Percentiles rank a stretch among this genome's conserved stretches.
Evolutionary conservation across 2,329 filamentous ascomycete species (phyloP).

Genomic region (Beauveria sp.): DNA sequence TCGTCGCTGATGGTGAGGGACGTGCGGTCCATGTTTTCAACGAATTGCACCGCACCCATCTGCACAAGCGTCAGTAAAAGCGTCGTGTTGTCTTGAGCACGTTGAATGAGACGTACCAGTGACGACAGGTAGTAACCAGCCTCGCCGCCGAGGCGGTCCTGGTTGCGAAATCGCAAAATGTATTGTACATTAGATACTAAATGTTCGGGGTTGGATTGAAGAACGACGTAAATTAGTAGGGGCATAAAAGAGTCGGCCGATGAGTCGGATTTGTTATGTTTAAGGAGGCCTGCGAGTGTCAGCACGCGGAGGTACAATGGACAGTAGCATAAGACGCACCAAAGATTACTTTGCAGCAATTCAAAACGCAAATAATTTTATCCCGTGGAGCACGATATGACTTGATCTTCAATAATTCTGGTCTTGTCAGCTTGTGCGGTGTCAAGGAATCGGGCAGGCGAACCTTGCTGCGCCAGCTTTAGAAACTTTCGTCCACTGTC

Average conservation of each 20-base stretch:
- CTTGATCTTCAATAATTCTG: constrained; percentile 91
- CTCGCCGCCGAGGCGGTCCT: constrained; percentile 95
- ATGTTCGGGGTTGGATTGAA: constrained; percentile 91
- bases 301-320: neutral
- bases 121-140: constrained; percentile 97
- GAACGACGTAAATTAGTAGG: constrained; percentile 87
- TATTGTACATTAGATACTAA: constrained; percentile 97
- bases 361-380: constrained; percentile 96
- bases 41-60: constrained; percentile 93
- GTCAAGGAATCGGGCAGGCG: neutral
- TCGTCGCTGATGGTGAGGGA: constrained; percentile 88
- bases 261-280: constrained; percentile 86
- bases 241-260: constrained; percentile 96
- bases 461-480: constrained; percentile 78
- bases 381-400: constrained; percentile 94
- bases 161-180: constrained; percentile 91
- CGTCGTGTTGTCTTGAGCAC: no score
- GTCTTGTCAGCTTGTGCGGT: constrained; percentile 11
- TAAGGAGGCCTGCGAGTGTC: constrained; percentile 59
- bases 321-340: constrained; percentile 42
- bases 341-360: constrained; percentile 99
- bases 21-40: constrained; percentile 92
- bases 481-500: constrained; percentile 86
- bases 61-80: constrained; percentile 25
- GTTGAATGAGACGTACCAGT: constrained; percentile 46